Percentiles rank a stretch among this genome's conserved stretches.
phyloP scores from a whole-genome alignment of 331 rosid species.

The Rhamnella rubrinervis region DNA sequence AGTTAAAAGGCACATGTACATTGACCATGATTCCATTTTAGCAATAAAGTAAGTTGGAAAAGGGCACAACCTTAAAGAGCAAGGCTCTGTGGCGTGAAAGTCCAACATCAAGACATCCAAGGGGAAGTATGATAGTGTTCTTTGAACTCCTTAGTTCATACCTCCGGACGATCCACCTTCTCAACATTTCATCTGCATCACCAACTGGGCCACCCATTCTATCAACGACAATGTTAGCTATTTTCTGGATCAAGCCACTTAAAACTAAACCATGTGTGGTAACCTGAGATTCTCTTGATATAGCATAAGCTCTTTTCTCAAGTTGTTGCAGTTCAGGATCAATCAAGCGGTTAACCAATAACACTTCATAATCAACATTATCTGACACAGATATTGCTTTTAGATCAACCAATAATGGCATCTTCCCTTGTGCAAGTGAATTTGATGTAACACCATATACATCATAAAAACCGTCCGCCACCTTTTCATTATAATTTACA shows the following conservation, averaged over 20 bases:
- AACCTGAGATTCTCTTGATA: constrained; percentile 47
- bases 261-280: constrained; percentile 60
- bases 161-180: constrained; percentile 78
- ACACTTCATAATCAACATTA: constrained; percentile 75
- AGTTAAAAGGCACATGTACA: neutral
- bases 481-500: constrained; percentile 77
- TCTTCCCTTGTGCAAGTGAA: constrained; percentile 73
- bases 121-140: constrained; percentile 71
- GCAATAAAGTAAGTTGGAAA: constrained; percentile 1
- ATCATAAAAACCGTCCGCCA: constrained; percentile 95
- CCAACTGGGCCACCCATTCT: constrained; percentile 97
- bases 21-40: neutral
- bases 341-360: constrained; percentile 65
- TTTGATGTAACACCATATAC: constrained; percentile 63
- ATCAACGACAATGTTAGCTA: constrained; percentile 82
- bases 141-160: constrained; percentile 62
- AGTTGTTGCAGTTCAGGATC: constrained; percentile 73
- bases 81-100: constrained; percentile 99
- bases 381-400: constrained; percentile 49
- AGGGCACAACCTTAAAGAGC: constrained; percentile 78
- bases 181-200: constrained; percentile 76
- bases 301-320: constrained; percentile 56
- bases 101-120: constrained; percentile 88
- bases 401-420: constrained; percentile 89
- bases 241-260: constrained; percentile 81